Conservation (phyloP, 2,329 filamentous ascomycete genomes). For the Hypoxylon sp. region DNA sequence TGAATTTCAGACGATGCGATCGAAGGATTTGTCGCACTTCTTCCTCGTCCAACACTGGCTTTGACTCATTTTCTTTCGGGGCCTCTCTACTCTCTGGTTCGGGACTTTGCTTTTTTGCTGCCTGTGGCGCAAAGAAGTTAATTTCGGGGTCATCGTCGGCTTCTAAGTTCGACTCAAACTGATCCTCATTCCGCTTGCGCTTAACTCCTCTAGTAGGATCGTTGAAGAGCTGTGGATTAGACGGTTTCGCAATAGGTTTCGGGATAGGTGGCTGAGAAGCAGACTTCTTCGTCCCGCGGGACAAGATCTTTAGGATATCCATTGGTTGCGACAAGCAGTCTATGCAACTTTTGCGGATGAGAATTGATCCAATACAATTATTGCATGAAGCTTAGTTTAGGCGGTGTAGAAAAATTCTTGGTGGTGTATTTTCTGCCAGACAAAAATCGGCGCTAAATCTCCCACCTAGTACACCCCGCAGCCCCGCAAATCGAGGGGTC, state of each 20-base stretch:
- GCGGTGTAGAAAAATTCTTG: constrained; percentile 43
- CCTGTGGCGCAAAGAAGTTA: constrained; percentile 72
- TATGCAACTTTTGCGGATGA: constrained; percentile 5
- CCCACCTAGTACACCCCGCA: constrained; percentile 25
- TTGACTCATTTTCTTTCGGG: constrained; percentile 44
- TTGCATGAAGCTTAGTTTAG: constrained; percentile 9
- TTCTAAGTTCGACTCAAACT: constrained; percentile 49
- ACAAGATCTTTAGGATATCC: constrained; percentile 82
- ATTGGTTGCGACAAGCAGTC: constrained; percentile 58
- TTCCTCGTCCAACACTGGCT: constrained; percentile 71
- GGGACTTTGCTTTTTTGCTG: constrained; percentile 49
- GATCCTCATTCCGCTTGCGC: constrained; percentile 66
- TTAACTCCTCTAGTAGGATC: constrained; percentile 66
- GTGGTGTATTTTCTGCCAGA: constrained; percentile 43
- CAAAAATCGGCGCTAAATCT: constrained; percentile 25
- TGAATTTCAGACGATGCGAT: constrained; percentile 87
- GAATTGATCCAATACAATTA: constrained; percentile 30
- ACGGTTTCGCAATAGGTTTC: constrained; percentile 60
- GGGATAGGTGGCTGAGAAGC: constrained; percentile 57
- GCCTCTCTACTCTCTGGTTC: constrained; percentile 43
- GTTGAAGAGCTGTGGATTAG: constrained; percentile 79
- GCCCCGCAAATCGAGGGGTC: constrained; percentile 15
- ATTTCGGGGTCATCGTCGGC: constrained; percentile 59
- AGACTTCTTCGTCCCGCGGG: constrained; percentile 75
- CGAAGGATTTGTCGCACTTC: constrained; percentile 81